Evolutionary conservation across 169 alveolate species (phyloP), one percentile per base, ranked within the genome.

Genomic region (Plasmodium yoelii): DNA sequence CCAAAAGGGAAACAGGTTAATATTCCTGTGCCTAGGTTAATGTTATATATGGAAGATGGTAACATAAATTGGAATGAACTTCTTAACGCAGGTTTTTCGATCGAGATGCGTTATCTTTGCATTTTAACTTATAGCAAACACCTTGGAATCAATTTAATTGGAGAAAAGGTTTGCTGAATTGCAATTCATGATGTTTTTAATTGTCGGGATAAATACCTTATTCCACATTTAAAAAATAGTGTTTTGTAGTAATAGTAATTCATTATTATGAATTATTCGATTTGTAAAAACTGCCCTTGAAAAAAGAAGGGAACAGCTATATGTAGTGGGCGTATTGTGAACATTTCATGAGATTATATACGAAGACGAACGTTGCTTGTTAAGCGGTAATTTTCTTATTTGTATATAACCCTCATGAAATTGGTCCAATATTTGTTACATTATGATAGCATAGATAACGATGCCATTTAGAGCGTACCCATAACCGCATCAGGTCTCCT

Each of bases 401-500:
- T n/a, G n/a, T n/a, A n/a, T n/a, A n/a, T n/a, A n/a, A n/a, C n/a
- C n/a, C n/a, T n/a, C n/a, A n/a, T n/a, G n/a, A n/a, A n/a, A n/a
- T n/a, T n/a, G n/a, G n/a, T n/a, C n/a, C n/a, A n/a, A n/a, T n/a
- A n/a, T n/a, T n/a, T n/a, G n/a, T n/a, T n/a, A n/a, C n/a, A n/a
- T n/a, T n/a, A n/a, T n/a, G n/a, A n/a, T n/a, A n/a, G n/a, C n/a
- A n/a, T n/a, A n/a, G n/a, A n/a, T n/a, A n/a, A n/a, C n/a, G n/a
- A n/a, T n/a, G n/a, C n/a, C n/a, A n/a, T n/a, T n/a, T n/a, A n/a
- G n/a, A n/a, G n/a, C 98, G 97, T 95, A 95, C 98, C 97, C 94
- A 94, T 92, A 94, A 96, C 98, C 98, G 98, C 98, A 95, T 94
- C 97, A 95, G 98, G 98, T 96, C 97, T 95, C 97, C 97, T 95